Evolutionary conservation across 1,139 yeast genomes (phyloP).

Genomic region (Geotrichum histeridarum): DNA sequence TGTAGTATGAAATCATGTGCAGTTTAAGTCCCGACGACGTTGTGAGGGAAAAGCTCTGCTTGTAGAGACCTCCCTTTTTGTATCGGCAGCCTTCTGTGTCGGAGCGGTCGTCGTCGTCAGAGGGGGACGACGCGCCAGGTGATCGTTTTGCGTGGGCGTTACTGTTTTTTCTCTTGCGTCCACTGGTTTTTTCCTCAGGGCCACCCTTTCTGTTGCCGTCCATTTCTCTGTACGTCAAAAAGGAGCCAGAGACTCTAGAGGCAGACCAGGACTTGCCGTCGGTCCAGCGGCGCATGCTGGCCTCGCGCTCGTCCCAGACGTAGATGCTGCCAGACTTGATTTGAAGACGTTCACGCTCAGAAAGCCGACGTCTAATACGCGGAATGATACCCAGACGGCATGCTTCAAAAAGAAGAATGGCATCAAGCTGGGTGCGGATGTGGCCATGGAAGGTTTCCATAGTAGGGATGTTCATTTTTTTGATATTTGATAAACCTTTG

Average conservation of each 20-base stretch:
- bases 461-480: conserved; percentile 15
- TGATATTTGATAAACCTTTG: too few species aligned
- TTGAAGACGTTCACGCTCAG: conserved; percentile 46
- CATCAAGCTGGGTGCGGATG: conserved; percentile 49
- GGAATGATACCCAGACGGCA: conserved; percentile 48
- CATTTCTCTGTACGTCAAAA: conserved; percentile 45
- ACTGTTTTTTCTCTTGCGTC: conserved; percentile 15
- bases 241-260: conserved; percentile 53
- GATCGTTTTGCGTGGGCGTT: conserved; percentile 9
- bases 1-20: conserved; percentile 53
- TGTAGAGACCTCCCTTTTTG: conserved; percentile 49
- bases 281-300: conserved; percentile 63
- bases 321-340: conserved; percentile 50
- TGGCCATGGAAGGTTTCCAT: conserved; percentile 54
- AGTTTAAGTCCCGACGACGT: conserved; percentile 48
- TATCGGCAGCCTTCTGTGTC: conserved; percentile 38
- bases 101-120: conserved; percentile 18
- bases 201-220: neutral
- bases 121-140: neutral
- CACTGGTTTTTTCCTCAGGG: neutral
- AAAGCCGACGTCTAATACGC: conserved; percentile 47
- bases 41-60: conserved; percentile 54
- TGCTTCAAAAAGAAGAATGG: conserved; percentile 53
- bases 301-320: conserved; percentile 56
- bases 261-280: conserved; percentile 63